phyloP scores from a whole-genome alignment of 768 basidiomycete genomes.

The Xerocomellus dryophilus region DNA sequence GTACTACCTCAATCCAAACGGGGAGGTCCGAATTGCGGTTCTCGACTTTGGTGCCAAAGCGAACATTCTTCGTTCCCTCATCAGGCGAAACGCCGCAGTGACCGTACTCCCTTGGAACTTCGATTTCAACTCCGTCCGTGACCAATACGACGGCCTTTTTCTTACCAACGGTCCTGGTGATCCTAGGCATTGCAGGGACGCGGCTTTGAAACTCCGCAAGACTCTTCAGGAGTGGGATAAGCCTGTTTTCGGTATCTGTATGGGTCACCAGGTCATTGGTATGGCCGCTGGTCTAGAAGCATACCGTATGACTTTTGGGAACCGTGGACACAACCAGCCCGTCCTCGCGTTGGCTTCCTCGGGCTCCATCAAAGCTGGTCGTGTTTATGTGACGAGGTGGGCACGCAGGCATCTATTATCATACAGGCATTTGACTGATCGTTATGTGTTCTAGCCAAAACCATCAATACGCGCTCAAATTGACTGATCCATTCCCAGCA shows the following conservation, averaged over 20 bases:
- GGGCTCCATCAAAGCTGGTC: constrained; percentile 91
- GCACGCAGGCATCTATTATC: constrained; percentile 4
- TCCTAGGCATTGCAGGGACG: constrained; percentile 84
- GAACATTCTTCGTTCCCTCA: constrained; percentile 91
- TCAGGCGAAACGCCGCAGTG: constrained; percentile 86
- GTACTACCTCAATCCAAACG: constrained; percentile 82
- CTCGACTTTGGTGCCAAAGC: constrained; percentile 98
- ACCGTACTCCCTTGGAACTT: constrained; percentile 98
- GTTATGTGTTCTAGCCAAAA: constrained; percentile 63
- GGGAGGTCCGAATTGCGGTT: constrained; percentile 89
- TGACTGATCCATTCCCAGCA: constrained; percentile 91
- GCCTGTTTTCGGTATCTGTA: constrained; percentile 97
- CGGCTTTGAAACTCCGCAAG: constrained; percentile 72
- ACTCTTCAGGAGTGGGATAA: constrained; percentile 88
- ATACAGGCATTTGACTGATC: background rate
- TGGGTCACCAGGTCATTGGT: constrained; percentile 98
- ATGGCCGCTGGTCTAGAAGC: constrained; percentile 96
- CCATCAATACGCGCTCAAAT: constrained; percentile 94
- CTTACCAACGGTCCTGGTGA: constrained; percentile 97
- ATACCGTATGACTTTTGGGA: constrained; percentile 99
- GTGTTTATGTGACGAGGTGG: constrained; percentile 94
- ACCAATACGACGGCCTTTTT: constrained; percentile 93
- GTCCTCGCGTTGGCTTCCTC: constrained; percentile 92
- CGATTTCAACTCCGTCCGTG: constrained; percentile 89
- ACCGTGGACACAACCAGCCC: constrained; percentile 98